Evolutionary conservation across 441 rosid genomes (phyloP).

Genomic region (Eutrema salsugineum): DNA sequence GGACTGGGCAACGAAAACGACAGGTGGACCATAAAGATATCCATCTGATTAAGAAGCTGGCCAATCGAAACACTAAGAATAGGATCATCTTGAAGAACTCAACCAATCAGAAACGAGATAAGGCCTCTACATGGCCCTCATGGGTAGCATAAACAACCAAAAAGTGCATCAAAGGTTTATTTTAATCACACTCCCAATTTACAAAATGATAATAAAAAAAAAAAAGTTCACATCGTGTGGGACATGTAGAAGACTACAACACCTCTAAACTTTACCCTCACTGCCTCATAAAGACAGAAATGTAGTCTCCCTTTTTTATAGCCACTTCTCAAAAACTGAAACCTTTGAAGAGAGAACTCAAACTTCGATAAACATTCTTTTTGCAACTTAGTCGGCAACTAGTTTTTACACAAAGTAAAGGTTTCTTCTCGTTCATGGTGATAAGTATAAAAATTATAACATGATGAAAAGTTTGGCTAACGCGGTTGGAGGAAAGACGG

Average conservation of each 20-base stretch:
- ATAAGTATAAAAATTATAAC: constrained; percentile 25
- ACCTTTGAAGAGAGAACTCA: not conserved
- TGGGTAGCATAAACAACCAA: constrained; percentile 21
- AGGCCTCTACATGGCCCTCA: constrained; percentile 42
- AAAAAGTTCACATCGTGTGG: constrained; percentile 6
- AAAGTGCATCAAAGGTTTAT: not conserved
- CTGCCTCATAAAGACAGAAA: not conserved
- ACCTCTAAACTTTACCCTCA: not conserved
- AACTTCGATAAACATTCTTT: not conserved
- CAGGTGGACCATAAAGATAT: constrained; percentile 48
- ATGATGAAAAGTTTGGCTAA: constrained; percentile 45
- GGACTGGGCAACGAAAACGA: constrained; percentile 17
- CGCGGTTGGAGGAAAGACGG: constrained; percentile 73
- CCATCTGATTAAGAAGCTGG: constrained; percentile 36
- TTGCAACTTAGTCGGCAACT: not conserved
- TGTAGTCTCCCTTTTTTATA: constrained; percentile 1
- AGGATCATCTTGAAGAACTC: constrained; percentile 44
- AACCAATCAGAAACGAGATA: constrained; percentile 60
- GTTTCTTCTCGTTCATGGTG: constrained; percentile 6
- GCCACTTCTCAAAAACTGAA: not conserved
- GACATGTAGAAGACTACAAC: constrained; percentile 8
- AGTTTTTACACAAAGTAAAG: not conserved
- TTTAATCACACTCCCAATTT: not conserved
- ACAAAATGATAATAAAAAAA: too few species aligned
- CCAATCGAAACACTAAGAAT: constrained; percentile 44